Conservation (phyloP, 805 yeast genomes). For the Kodamaea lidongshanica region DNA sequence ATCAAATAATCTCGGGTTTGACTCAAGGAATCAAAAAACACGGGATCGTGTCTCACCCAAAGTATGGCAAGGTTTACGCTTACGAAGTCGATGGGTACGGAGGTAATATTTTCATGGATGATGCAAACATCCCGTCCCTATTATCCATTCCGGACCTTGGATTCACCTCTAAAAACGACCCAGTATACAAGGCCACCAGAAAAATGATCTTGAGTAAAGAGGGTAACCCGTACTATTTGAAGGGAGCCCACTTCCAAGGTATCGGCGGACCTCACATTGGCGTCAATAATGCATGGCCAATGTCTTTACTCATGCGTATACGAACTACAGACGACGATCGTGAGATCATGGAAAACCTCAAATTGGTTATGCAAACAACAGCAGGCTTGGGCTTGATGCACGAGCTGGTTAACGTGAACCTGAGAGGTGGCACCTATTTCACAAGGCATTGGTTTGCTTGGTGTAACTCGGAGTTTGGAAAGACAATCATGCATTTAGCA, state of each 20-base stretch:
- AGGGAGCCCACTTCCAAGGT: constrained; percentile 62
- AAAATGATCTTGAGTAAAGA: constrained; percentile 59
- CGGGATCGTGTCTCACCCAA: constrained; percentile 64
- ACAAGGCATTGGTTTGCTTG: constrained; percentile 92
- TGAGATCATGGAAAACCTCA: constrained; percentile 52
- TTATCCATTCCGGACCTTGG: constrained; percentile 79
- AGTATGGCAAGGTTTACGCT: constrained; percentile 73
- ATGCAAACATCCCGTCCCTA: constrained; percentile 82
- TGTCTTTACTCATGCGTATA: constrained; percentile 71
- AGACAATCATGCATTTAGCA: constrained; percentile 74
- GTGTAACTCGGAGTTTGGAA: constrained; percentile 90
- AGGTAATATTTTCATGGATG: constrained; percentile 71
- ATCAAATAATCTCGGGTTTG: constrained; percentile 37
- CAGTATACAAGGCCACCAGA: constrained; percentile 70
- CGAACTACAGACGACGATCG: constrained; percentile 68
- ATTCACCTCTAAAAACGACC: constrained; percentile 44
- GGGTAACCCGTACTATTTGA: constrained; percentile 75
- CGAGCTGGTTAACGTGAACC: constrained; percentile 67
- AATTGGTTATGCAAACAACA: constrained; percentile 53
- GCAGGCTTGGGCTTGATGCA: constrained; percentile 78
- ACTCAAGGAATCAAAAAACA: constrained; percentile 51
- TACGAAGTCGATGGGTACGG: constrained; percentile 90
- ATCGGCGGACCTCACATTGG: constrained; percentile 93
- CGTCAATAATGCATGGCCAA: constrained; percentile 79
- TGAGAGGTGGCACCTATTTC: constrained; percentile 39